Conservation (phyloP, 83 land plant genomes). For the Diphasiastrum complanatum region DNA sequence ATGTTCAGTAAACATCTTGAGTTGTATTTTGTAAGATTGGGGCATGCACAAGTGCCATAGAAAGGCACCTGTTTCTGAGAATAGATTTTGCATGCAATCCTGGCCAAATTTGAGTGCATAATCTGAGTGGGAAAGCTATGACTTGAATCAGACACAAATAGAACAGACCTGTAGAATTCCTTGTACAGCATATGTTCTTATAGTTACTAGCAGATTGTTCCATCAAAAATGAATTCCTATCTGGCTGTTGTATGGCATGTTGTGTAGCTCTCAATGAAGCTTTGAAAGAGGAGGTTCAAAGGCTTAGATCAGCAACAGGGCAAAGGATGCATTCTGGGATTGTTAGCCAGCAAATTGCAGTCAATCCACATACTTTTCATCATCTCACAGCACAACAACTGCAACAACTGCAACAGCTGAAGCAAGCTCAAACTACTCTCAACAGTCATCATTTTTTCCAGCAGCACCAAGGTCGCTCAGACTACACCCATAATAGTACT, state of each 20-base stretch:
- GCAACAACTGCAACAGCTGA: slow-evolving; percentile 7
- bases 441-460: neutral
- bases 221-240: neutral
- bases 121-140: neutral
- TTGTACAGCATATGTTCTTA: neutral
- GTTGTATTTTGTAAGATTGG: no score
- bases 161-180: neutral
- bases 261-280: slow-evolving; percentile 15
- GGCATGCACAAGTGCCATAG: no score
- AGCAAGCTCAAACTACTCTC: slow-evolving; percentile 1
- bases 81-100: neutral
- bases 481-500: neutral
- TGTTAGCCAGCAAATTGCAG: neutral
- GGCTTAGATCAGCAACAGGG: slow-evolving; percentile 11
- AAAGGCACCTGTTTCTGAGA: no score
- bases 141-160: neutral
- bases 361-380: neutral
- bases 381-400: slow-evolving; percentile 2
- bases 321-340: neutral
- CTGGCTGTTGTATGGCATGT: neutral
- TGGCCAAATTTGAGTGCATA: neutral
- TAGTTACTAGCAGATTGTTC: neutral
- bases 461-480: neutral
- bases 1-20: no score
- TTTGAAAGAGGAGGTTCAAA: slow-evolving; percentile 9